phyloP scores from a whole-genome alignment of 2,329 filamentous ascomycete genomes.

The Diplodia mutila region DNA sequence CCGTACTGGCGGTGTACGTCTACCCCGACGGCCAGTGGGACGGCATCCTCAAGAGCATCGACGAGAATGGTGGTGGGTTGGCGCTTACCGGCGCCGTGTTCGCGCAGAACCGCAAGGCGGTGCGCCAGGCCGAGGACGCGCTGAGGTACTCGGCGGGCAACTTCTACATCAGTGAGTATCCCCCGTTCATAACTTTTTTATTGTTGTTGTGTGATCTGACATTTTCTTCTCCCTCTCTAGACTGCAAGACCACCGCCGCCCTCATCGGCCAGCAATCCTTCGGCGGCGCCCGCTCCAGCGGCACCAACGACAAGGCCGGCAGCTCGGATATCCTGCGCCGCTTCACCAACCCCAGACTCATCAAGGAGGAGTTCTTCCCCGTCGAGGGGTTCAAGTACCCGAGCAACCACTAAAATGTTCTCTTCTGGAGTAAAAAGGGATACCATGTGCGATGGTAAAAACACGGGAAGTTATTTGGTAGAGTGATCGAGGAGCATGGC shows the following conservation, averaged over 20 bases:
- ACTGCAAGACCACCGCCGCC: constrained; percentile 70
- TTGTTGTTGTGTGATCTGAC: background rate
- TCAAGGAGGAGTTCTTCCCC: constrained; percentile 60
- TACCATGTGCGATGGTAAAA: background rate
- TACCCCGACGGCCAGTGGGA: constrained; percentile 75
- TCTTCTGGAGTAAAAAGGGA: background rate
- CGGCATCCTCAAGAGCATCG: constrained; percentile 64
- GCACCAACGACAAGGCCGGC: constrained; percentile 63
- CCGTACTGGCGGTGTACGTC: constrained; percentile 72
- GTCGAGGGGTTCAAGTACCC: constrained; percentile 55
- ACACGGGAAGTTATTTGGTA: background rate
- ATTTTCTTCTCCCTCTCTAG: constrained; percentile 38
- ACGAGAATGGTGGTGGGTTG: constrained; percentile 71
- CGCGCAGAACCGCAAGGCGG: constrained; percentile 66
- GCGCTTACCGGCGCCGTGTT: constrained; percentile 78
- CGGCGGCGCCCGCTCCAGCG: constrained; percentile 58
- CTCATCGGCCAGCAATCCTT: constrained; percentile 57
- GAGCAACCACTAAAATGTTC: constrained; percentile 44
- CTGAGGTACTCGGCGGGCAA: constrained; percentile 76
- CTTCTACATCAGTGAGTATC: constrained; percentile 72
- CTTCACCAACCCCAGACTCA: constrained; percentile 59
- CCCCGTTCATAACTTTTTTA: too few species aligned
- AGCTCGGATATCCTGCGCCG: constrained; percentile 55
- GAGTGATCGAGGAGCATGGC: background rate
- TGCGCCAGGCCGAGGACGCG: constrained; percentile 70